phyloP scores from a whole-genome alignment of 768 basidiomycete genomes.

The Lactarius hatsudake region DNA sequence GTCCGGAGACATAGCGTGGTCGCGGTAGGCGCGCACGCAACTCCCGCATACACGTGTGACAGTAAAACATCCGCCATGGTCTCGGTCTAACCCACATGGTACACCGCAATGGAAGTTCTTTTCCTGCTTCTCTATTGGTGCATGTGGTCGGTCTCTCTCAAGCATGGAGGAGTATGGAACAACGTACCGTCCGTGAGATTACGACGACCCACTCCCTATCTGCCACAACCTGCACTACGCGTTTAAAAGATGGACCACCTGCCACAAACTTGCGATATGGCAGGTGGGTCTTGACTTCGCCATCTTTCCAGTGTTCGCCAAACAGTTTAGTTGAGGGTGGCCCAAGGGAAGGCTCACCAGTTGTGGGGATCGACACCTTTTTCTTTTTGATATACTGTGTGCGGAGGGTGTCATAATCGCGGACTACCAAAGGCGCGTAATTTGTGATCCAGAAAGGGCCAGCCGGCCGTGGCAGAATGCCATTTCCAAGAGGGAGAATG shows the following conservation, averaged over 20 bases:
- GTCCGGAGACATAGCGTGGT: neutral
- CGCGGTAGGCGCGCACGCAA: neutral
- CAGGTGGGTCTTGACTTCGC: slow-evolving; percentile 5
- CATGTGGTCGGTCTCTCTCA: neutral
- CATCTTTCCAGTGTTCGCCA: slow-evolving; percentile 4
- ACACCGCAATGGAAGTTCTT: neutral
- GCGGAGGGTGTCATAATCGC: slow-evolving; percentile 14
- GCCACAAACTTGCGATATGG: slow-evolving; percentile 16
- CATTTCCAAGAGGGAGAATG: neutral
- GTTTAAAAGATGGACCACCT: neutral
- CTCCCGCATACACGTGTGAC: no score
- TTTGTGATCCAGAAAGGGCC: slow-evolving; percentile 19
- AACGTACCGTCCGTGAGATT: slow-evolving; percentile 10
- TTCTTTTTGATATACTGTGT: neutral
- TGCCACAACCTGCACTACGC: neutral
- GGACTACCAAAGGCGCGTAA: slow-evolving; percentile 10
- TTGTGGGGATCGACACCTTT: neutral
- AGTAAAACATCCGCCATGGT: neutral
- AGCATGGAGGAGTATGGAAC: neutral
- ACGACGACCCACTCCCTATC: slow-evolving; percentile 21
- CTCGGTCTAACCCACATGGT: slow-evolving; percentile 11
- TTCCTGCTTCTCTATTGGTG: neutral
- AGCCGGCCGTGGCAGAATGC: slow-evolving; percentile 1
- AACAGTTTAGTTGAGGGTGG: neutral
- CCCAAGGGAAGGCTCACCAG: neutral